phyloP scores from a whole-genome alignment of 192 early-diverging fungal genomes.

The Coemansia biformis region DNA sequence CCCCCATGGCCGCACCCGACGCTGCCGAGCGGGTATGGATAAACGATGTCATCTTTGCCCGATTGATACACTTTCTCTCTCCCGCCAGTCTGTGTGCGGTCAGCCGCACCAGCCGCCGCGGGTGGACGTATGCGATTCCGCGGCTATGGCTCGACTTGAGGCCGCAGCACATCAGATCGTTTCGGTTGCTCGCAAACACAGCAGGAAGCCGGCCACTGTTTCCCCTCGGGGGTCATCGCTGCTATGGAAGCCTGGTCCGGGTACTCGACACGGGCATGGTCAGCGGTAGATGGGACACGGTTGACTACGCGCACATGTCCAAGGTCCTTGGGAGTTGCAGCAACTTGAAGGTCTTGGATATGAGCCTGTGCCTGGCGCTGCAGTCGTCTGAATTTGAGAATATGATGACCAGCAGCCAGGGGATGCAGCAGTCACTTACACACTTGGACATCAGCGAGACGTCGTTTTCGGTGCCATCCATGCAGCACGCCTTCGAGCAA shows the following conservation, averaged over 20 bases:
- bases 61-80: neutral
- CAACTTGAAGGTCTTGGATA: conserved; percentile 2
- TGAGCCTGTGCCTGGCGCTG: conserved; percentile 21
- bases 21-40: conserved; percentile 4
- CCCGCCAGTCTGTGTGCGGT: conserved; percentile 1
- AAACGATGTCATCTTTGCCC: conserved; percentile 5
- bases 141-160: conserved; percentile 5
- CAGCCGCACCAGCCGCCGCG: conserved; percentile 3
- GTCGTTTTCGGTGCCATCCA: neutral
- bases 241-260: conserved; percentile 15
- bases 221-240: neutral
- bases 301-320: conserved; percentile 6
- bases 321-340: conserved; percentile 8
- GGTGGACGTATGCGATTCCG: conserved; percentile 12
- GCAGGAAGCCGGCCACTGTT: conserved; percentile 1
- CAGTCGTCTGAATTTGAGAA: conserved; percentile 1
- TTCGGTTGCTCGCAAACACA: conserved; percentile 1
- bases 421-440: conserved; percentile 4
- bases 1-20: too few relatives aligned
- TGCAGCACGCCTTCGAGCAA: conserved; percentile 1
- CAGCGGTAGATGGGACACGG: conserved; percentile 19
- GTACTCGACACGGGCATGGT: conserved; percentile 22
- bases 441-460: conserved; percentile 14
- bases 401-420: conserved; percentile 1
- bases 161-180: conserved; percentile 6